Evolutionary conservation across 148 eudicot genomes (phyloP).

Genomic region (Camellia lanceoleosa): DNA sequence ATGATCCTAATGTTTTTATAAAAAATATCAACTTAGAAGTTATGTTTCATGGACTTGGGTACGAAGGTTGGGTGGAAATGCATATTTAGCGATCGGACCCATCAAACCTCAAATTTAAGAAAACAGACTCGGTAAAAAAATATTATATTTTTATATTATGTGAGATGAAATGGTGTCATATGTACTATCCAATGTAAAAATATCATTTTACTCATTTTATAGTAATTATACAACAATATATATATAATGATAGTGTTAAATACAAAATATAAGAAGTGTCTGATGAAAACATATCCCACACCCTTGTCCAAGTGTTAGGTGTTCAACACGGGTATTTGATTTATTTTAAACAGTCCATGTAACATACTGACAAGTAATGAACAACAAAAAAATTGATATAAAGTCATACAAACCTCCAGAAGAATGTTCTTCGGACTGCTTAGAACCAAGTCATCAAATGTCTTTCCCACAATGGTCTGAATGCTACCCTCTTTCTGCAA

Average conservation of each 20-base stretch:
- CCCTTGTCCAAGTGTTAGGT: no score
- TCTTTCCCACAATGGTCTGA: conserved; percentile 74
- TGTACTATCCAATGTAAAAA: no score
- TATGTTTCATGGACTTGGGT: background rate
- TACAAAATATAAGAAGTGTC: no score
- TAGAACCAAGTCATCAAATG: conserved; percentile 71
- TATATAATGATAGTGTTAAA: no score
- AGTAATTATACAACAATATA: no score
- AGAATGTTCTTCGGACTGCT: conserved; percentile 59
- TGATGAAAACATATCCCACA: no score
- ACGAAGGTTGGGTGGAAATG: background rate
- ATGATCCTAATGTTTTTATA: no score
- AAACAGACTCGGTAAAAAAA: background rate
- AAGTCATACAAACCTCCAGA: conserved; percentile 61
- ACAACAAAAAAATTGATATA: background rate
- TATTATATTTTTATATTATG: no score
- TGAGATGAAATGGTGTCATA: no score
- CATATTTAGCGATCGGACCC: background rate
- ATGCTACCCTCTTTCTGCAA: conserved; percentile 66
- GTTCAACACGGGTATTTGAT: no score
- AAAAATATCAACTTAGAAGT: no score
- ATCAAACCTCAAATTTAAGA: background rate
- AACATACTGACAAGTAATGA: background rate
- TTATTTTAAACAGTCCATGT: background rate
- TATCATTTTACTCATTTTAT: no score